A percentile compares a stretch with the other conserved stretches of the same genome.
Evolutionary conservation across 805 yeast species (phyloP).

Genomic region (Teunomyces tritomae): DNA sequence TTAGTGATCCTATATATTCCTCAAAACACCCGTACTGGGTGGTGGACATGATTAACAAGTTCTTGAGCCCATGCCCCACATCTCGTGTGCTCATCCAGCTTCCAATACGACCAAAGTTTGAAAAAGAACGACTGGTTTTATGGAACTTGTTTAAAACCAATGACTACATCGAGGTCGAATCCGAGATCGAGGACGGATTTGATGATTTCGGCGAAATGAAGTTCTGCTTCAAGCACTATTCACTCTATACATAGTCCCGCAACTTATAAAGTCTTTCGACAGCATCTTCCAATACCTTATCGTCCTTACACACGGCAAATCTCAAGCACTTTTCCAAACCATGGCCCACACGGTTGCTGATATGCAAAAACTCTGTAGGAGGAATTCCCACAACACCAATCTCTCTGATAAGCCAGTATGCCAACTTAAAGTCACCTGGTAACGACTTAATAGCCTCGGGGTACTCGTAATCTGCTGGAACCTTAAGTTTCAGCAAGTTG

Average conservation of each 20-base stretch:
- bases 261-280: constrained; percentile 69
- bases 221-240: constrained; percentile 46
- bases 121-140: constrained; percentile 57
- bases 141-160: constrained; percentile 50
- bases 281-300: constrained; percentile 74
- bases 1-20: constrained; percentile 90
- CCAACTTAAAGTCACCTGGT: constrained; percentile 83
- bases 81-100: constrained; percentile 65
- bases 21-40: constrained; percentile 77
- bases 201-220: constrained; percentile 83
- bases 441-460: constrained; percentile 67
- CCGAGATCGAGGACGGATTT: constrained; percentile 56
- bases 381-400: constrained; percentile 96
- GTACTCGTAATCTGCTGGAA: constrained; percentile 69
- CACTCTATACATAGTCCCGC: constrained; percentile 50
- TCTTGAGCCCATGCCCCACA: constrained; percentile 32
- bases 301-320: constrained; percentile 96
- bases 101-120: constrained; percentile 69
- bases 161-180: constrained; percentile 33
- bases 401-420: constrained; percentile 90
- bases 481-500: constrained; percentile 75
- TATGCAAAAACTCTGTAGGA: constrained; percentile 88
- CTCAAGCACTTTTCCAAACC: constrained; percentile 83
- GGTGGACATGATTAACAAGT: constrained; percentile 51
- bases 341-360: constrained; percentile 56